Conservation (phyloP, 768 basidiomycete species). For the Naganishia kalamii region DNA sequence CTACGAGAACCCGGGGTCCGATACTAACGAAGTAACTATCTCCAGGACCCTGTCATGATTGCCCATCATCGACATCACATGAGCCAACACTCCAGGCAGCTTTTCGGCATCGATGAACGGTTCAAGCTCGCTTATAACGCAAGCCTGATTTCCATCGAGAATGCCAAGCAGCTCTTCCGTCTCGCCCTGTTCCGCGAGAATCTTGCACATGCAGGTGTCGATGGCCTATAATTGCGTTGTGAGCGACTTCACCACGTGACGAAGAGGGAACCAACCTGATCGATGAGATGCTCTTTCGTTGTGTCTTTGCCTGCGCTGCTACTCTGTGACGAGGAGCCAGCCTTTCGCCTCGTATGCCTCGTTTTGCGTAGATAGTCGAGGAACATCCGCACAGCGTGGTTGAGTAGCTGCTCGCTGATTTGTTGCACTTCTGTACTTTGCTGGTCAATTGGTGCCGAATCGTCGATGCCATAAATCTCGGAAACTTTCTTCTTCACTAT, state of each 20-base stretch:
- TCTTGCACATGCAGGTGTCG: conserved; percentile 73
- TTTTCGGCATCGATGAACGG: conserved; percentile 52
- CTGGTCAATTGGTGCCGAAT: background rate
- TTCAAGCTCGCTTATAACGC: conserved; percentile 62
- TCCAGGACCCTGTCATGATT: conserved; percentile 62
- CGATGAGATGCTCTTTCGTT: background rate
- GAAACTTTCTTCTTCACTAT: conserved; percentile 19
- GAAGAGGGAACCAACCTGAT: conserved; percentile 14
- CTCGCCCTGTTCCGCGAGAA: conserved; percentile 61
- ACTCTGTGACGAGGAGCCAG: background rate
- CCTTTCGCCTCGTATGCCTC: conserved; percentile 35
- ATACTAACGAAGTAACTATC: conserved; percentile 60
- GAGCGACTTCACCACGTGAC: too few relatives aligned
- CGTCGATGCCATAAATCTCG: conserved; percentile 10
- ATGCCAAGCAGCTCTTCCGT: conserved; percentile 60
- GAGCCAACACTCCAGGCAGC: conserved; percentile 59
- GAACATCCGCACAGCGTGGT: conserved; percentile 70
- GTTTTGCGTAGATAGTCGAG: conserved; percentile 62
- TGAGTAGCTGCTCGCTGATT: conserved; percentile 48
- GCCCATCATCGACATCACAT: conserved; percentile 57
- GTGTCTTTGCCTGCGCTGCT: background rate
- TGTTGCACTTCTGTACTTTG: conserved; percentile 8
- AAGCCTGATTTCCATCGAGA: conserved; percentile 54
- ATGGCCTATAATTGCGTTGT: conserved; percentile 54
- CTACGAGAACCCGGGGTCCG: background rate